Evolutionary conservation across 495 filamentous ascomycete species (phyloP).

Genomic region (Hyphodiscus hymeniophilus): DNA sequence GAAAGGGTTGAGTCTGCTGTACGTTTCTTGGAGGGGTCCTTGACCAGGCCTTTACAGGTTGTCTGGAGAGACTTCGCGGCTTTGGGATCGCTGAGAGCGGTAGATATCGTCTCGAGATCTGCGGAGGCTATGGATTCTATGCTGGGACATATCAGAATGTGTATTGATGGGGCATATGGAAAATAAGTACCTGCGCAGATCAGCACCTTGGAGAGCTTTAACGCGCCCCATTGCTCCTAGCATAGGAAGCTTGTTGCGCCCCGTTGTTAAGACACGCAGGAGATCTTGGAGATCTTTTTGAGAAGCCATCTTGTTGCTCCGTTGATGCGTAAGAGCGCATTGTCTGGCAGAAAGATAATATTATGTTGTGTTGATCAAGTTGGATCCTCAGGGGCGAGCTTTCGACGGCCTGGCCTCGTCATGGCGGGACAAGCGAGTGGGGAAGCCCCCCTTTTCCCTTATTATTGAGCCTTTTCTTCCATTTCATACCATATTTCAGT

Average conservation of each 20-base stretch:
- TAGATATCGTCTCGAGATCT: slow-evolving; percentile 42
- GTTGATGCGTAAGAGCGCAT: too few relatives aligned
- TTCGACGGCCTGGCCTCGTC: background rate
- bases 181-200: slow-evolving; percentile 47
- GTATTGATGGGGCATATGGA: background rate
- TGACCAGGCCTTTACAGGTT: slow-evolving; percentile 56
- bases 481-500: too few relatives aligned
- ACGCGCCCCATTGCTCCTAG: slow-evolving; percentile 60
- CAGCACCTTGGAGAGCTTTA: slow-evolving; percentile 55
- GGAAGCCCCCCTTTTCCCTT: background rate
- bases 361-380: background rate
- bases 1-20: slow-evolving; percentile 21
- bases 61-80: slow-evolving; percentile 57
- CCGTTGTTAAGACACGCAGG: slow-evolving; percentile 69
- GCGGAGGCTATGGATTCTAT: slow-evolving; percentile 55
- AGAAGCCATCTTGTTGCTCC: slow-evolving; percentile 35
- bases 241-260: slow-evolving; percentile 65
- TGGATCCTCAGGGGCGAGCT: background rate
- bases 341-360: too few relatives aligned
- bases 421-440: background rate
- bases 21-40: slow-evolving; percentile 30
- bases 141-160: slow-evolving; percentile 25
- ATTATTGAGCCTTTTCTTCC: background rate
- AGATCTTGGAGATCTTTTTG: slow-evolving; percentile 58
- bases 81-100: slow-evolving; percentile 62